Evolutionary conservation across 1,139 yeast species (phyloP).

Genomic region (Diutina neorugosa): DNA sequence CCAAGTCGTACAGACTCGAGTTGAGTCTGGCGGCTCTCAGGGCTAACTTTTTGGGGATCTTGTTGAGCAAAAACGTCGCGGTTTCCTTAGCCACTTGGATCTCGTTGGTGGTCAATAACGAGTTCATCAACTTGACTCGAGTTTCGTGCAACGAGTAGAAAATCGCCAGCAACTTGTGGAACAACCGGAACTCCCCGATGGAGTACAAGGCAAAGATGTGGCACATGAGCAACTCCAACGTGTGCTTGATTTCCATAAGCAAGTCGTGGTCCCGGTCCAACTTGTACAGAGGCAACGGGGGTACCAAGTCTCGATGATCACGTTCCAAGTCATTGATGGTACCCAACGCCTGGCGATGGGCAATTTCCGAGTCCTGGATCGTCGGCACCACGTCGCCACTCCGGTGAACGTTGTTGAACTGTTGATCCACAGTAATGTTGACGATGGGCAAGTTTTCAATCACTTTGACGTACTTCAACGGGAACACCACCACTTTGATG

Average conservation of each 20-base stretch:
- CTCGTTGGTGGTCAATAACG: constrained; percentile 52
- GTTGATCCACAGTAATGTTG: constrained; percentile 15
- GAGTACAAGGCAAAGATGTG: constrained; percentile 64
- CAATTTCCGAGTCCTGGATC: constrained; percentile 30
- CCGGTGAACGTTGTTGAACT: constrained; percentile 19
- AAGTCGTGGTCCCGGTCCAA: constrained; percentile 21
- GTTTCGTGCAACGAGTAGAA: constrained; percentile 53
- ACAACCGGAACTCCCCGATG: constrained; percentile 53
- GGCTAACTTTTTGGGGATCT: constrained; percentile 56
- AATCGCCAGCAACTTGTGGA: constrained; percentile 38
- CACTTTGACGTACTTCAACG: constrained; percentile 37
- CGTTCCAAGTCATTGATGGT: constrained; percentile 10
- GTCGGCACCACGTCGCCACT: constrained; percentile 27
- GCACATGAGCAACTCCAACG: constrained; percentile 44
- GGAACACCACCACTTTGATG: constrained; percentile 45
- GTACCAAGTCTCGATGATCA: constrained; percentile 17
- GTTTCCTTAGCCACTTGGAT: constrained; percentile 40
- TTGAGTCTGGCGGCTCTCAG: constrained; percentile 32
- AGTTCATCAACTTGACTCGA: constrained; percentile 44
- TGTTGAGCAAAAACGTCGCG: constrained; percentile 48
- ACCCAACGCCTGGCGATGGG: constrained; percentile 20
- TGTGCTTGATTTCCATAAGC: constrained; percentile 44
- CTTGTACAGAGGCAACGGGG: constrained; percentile 39
- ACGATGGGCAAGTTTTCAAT: constrained; percentile 21
- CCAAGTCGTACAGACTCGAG: constrained; percentile 27